Evolutionary conservation across 768 basidiomycete species (phyloP).

Genomic region (Suillus hirtellus): DNA sequence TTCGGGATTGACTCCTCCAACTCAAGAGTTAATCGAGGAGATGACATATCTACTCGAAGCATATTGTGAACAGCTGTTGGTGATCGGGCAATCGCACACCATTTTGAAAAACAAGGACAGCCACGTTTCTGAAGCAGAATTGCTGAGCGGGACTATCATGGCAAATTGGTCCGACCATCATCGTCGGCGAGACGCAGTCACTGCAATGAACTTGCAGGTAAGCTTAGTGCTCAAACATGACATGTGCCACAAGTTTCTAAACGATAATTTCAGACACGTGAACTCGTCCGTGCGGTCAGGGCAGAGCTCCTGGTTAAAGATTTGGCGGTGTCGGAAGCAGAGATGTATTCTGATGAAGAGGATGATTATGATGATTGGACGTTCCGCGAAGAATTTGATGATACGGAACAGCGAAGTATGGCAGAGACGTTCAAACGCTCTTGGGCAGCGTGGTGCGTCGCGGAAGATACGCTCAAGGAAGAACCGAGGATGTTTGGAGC

Average conservation of each 20-base stretch:
- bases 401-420: slow-evolving; percentile 28
- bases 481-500: slow-evolving; percentile 38
- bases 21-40: slow-evolving; percentile 34
- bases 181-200: slow-evolving; percentile 39
- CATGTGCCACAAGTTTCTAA: background rate
- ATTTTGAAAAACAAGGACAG: slow-evolving; percentile 37
- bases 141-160: slow-evolving; percentile 47
- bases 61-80: slow-evolving; percentile 35
- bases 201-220: slow-evolving; percentile 48
- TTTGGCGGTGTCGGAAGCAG: slow-evolving; percentile 11
- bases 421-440: slow-evolving; percentile 38
- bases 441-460: slow-evolving; percentile 46
- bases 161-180: slow-evolving; percentile 44
- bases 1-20: slow-evolving; percentile 23
- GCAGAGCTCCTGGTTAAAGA: slow-evolving; percentile 29
- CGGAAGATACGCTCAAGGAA: slow-evolving; percentile 29
- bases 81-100: slow-evolving; percentile 39
- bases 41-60: slow-evolving; percentile 39
- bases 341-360: slow-evolving; percentile 22
- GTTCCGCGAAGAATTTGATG: slow-evolving; percentile 17
- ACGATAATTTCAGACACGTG: slow-evolving; percentile 35
- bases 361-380: slow-evolving; percentile 32
- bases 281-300: slow-evolving; percentile 39
- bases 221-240: slow-evolving; percentile 9
- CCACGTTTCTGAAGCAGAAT: slow-evolving; percentile 41